Conservation (phyloP, 805 yeast genomes). For the Candida mattraensis region DNA sequence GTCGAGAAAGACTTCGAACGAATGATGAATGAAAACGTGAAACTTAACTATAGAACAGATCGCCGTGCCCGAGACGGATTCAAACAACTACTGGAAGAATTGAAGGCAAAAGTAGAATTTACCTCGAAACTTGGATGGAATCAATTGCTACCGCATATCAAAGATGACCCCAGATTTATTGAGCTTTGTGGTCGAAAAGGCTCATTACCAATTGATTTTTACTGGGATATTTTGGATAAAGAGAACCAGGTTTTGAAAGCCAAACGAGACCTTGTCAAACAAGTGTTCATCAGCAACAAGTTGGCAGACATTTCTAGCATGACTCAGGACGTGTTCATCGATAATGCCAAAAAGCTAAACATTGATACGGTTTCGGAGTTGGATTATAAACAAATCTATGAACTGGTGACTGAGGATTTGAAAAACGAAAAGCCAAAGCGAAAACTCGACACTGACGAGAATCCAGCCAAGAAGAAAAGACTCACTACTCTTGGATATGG, state of each 20-base stretch:
- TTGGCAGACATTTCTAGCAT: conserved; percentile 18
- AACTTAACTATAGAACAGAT: conserved; percentile 53
- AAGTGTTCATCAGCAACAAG: conserved; percentile 38
- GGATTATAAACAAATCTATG: conserved; percentile 20
- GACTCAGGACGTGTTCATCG: conserved; percentile 14
- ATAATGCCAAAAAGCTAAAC: conserved; percentile 11
- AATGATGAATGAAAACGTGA: conserved; percentile 30
- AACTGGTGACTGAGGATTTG: conserved; percentile 20
- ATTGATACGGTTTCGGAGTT: conserved; percentile 13
- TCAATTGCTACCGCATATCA: conserved; percentile 50
- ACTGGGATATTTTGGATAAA: conserved; percentile 71
- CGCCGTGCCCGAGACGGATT: conserved; percentile 65
- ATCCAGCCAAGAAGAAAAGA: conserved; percentile 18
- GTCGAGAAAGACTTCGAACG: conserved; percentile 34
- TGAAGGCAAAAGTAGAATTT: conserved; percentile 30
- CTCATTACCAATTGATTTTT: conserved; percentile 73
- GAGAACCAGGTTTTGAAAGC: conserved; percentile 55
- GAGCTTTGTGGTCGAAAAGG: conserved; percentile 74
- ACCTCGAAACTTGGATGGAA: conserved; percentile 59
- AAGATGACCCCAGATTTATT: conserved; percentile 56
- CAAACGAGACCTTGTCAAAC: conserved; percentile 59
- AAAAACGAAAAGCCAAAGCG: conserved; percentile 10
- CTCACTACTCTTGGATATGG: conserved; percentile 30
- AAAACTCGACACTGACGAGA: conserved; percentile 6
- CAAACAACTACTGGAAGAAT: conserved; percentile 43